Conservation (phyloP, 1,139 yeast species). For the Suhomyces atakaporum region DNA sequence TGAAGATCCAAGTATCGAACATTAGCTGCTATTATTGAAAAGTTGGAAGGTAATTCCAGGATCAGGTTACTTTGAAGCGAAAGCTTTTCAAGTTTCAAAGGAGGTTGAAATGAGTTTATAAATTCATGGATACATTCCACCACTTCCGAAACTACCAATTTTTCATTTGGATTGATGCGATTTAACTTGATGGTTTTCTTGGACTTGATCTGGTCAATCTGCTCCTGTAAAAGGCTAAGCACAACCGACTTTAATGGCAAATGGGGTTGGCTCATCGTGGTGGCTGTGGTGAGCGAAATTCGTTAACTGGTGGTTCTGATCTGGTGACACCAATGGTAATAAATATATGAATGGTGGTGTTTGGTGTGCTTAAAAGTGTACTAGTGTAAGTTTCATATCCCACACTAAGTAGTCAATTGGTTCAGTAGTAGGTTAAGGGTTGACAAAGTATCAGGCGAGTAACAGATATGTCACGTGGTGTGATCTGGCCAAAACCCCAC, state of each 20-base stretch:
- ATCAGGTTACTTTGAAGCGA: constrained; percentile 56
- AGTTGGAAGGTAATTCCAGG: constrained; percentile 48
- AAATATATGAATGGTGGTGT: too few species aligned
- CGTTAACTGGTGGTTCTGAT: too few species aligned
- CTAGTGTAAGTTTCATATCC: too few species aligned
- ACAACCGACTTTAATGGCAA: constrained; percentile 10
- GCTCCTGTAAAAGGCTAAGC: constrained; percentile 19
- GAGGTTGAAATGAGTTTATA: constrained; percentile 23
- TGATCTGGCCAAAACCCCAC: background rate
- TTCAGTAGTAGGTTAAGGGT: constrained; percentile 1
- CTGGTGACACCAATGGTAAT: too few species aligned
- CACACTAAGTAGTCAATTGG: constrained; percentile 5
- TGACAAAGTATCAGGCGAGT: constrained; percentile 3
- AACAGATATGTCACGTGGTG: background rate
- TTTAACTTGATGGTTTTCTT: constrained; percentile 19
- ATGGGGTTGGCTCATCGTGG: constrained; percentile 10
- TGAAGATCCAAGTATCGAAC: constrained; percentile 69
- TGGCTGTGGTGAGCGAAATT: too few species aligned
- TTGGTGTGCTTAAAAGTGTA: too few species aligned
- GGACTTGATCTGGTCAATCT: constrained; percentile 18
- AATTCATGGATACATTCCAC: constrained; percentile 20
- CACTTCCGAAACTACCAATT: constrained; percentile 14
- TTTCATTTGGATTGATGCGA: constrained; percentile 8
- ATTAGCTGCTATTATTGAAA: constrained; percentile 43
- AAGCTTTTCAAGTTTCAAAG: constrained; percentile 50